Evolutionary conservation across 768 basidiomycete genomes (phyloP), one percentile per base, ranked within the genome.

Genomic region (Guyanaporus albipodus): DNA sequence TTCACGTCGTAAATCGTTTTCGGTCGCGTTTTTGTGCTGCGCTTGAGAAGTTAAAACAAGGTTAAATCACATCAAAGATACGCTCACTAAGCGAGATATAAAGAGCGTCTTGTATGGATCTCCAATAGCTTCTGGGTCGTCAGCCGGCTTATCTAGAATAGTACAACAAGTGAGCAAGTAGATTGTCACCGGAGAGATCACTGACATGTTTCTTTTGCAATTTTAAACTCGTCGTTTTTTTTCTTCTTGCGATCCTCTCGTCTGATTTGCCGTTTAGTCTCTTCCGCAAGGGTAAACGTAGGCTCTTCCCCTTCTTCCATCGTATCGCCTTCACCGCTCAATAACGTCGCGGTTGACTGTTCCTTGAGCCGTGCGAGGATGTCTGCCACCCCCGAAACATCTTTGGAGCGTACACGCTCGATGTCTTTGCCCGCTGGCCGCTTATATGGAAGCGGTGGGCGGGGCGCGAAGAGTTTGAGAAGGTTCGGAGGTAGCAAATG

Each of bases 41-140:
- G 50, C 46, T 32, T 46, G 23, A 56, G 41, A 49, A 38, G 44
- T 64, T 54, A 46, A 56, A 43, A 44, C 15, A 41, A 26, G 6
- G 11, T 3, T 44, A 49, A 14, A 44, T 14, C 12, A 19, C 8
- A 12, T 17, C 44, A 15, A 26, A 37, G 29, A 35, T 27, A 32
- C 5, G 66, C 73, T 29, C 61, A 94, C 93, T 64, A 99, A 70
- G 56, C 93, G 85, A 27, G 94, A 87, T 52, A 98, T 92, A 68
- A 99, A 99, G 19, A 99, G 74, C 0, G 96, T 98, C 67, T 98
- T 98, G 73, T 97, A 99, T 4, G 96, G 96, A 62, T 99, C 96
- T 3, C 96, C 96, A 33, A 86, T 75, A 26, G 92, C 94, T 62
- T 95, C 83, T 11, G 85, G 46, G 60, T 99, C 94, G 44, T 95